phyloP scores from a whole-genome alignment of 2,329 filamentous ascomycete genomes.

The Botrytis byssoidea region DNA sequence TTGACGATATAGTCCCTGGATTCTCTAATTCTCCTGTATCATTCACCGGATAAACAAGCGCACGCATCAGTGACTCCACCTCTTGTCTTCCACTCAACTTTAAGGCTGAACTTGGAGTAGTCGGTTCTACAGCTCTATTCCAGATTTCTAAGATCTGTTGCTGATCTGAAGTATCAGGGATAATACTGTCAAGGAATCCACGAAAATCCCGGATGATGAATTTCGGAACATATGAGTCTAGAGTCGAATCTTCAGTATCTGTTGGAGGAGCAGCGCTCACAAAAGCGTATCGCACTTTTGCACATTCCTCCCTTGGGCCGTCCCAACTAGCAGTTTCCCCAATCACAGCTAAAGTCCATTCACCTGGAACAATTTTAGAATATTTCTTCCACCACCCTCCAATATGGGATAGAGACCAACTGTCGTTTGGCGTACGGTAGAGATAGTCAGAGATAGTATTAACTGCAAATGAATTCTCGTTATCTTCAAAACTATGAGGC shows the following conservation, averaged over 20 bases:
- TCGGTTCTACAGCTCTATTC: background rate
- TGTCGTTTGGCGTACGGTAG: background rate
- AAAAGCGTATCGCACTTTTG: conserved; percentile 4
- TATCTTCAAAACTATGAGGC: background rate
- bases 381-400: background rate
- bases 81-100: background rate
- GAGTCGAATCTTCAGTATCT: background rate
- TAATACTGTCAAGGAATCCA: background rate
- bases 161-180: background rate
- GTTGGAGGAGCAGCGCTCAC: background rate
- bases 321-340: background rate
- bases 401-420: background rate
- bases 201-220: conserved; percentile 2
- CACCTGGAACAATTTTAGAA: background rate
- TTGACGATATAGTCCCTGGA: too few relatives aligned
- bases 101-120: background rate
- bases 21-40: too few relatives aligned
- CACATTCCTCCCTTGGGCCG: background rate
- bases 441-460: background rate
- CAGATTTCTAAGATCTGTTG: background rate
- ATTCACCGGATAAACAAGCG: background rate
- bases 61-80: conserved; percentile 10
- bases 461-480: background rate
- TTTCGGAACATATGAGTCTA: background rate
- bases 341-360: conserved; percentile 8